phyloP scores from a whole-genome alignment of 75 land plant genomes.

The Sequoiadendron giganteum region DNA sequence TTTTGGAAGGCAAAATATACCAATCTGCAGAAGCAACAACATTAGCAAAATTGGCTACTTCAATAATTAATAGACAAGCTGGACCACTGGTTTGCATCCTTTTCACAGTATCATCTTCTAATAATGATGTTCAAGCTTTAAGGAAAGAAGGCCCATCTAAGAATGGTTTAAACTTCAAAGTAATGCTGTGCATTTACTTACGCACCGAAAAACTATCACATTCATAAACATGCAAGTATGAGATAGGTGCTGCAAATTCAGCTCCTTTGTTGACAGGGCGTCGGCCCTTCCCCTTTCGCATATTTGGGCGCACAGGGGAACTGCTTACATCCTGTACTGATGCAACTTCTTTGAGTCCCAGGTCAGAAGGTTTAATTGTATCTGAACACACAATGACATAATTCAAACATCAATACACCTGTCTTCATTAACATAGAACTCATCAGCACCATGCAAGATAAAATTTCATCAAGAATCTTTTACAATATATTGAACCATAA shows the following conservation, averaged over 20 bases:
- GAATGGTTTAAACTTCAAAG: not conserved
- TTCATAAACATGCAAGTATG: constrained; percentile 69
- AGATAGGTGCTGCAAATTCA: constrained; percentile 48
- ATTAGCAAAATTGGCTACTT: not conserved
- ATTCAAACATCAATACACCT: not conserved
- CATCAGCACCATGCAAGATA: not conserved
- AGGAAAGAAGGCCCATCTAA: not conserved
- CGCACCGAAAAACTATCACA: constrained; percentile 78
- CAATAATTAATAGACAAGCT: not conserved
- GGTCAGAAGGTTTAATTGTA: constrained; percentile 9
- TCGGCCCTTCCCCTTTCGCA: constrained; percentile 6
- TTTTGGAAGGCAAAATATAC: constrained; percentile 55
- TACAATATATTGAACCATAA: not conserved
- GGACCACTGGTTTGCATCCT: not conserved
- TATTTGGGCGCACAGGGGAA: not conserved
- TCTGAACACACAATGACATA: constrained; percentile 8
- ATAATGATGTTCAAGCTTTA: not conserved
- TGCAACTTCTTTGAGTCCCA: constrained; percentile 11
- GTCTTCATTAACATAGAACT: not conserved
- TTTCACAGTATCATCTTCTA: not conserved
- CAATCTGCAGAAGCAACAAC: constrained; percentile 30
- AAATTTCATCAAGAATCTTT: not conserved
- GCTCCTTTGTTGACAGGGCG: constrained; percentile 3
- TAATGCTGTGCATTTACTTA: constrained; percentile 1
- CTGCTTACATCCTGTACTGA: constrained; percentile 2